These are phyloP conservation scores for Monosporozyma aerobia DNA, from an alignment of 805 yeast species.

Conservation along the genomic window DNA sequence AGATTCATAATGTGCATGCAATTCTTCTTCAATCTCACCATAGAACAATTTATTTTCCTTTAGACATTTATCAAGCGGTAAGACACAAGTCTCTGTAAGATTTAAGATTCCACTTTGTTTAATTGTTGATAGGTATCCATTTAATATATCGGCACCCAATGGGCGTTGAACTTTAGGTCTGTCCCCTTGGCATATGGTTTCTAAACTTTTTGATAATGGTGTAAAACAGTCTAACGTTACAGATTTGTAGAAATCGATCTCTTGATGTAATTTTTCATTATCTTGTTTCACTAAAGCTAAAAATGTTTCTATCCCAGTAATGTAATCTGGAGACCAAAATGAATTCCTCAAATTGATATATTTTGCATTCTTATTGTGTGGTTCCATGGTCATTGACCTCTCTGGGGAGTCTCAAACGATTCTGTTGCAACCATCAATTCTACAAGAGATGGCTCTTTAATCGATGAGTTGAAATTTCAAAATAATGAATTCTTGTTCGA, in stretches of 20 bases:
- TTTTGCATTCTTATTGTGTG: not conserved
- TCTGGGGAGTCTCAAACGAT: not conserved
- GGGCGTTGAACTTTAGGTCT: not conserved
- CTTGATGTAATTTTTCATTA: constrained; percentile 8
- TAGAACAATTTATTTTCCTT: constrained; percentile 5
- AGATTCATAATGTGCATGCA: constrained; percentile 4
- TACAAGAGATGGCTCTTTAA: not conserved
- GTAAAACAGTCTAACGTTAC: constrained; percentile 14
- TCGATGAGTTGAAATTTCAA: not conserved
- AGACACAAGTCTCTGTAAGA: constrained; percentile 3
- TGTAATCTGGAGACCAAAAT: constrained; percentile 29
- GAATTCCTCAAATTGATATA: constrained; percentile 6
- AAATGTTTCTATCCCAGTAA: constrained; percentile 22
- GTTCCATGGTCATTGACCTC: not conserved
- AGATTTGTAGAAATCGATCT: constrained; percentile 13
- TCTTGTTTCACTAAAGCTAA: constrained; percentile 14
- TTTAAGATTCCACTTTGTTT: not conserved
- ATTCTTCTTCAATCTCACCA: constrained; percentile 6
- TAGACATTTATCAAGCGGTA: constrained; percentile 4
- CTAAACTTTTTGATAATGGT: constrained; percentile 4
- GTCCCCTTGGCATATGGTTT: not conserved
- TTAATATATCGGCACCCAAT: not conserved
- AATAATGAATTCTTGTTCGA: not conserved
- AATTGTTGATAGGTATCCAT: not conserved
- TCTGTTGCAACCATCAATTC: not conserved